Evolutionary conservation across 2,329 filamentous ascomycete species (phyloP).

Genomic region (Verticillium longisporum): DNA sequence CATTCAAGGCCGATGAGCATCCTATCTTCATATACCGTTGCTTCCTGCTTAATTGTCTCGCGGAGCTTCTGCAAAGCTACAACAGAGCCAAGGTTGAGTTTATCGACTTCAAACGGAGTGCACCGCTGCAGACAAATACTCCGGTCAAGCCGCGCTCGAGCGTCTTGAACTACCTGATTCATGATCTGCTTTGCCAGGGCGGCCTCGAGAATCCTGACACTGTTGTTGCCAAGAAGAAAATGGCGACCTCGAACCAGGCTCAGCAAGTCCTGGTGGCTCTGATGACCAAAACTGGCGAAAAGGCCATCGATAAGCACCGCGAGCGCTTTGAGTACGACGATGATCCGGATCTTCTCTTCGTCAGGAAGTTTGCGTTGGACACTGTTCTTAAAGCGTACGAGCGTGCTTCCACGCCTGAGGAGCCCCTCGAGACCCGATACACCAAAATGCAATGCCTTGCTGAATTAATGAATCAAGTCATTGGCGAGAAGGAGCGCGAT

Average conservation of each 20-base stretch:
- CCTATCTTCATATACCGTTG: conserved; percentile 95
- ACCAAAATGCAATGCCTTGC: conserved; percentile 79
- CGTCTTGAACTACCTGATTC: conserved; percentile 88
- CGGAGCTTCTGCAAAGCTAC: conserved; percentile 86
- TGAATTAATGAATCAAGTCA: conserved; percentile 88
- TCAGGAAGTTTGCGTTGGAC: conserved; percentile 91
- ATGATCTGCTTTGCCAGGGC: conserved; percentile 61
- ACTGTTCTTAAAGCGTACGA: conserved; percentile 89
- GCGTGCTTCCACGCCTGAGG: conserved; percentile 71
- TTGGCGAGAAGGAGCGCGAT: conserved; percentile 69
- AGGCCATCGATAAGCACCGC: conserved; percentile 48
- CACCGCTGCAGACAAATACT: conserved; percentile 74
- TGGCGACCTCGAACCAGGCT: conserved; percentile 77
- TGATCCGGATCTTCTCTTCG: conserved; percentile 79
- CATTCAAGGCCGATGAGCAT: conserved; percentile 88
- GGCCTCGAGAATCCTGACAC: conserved; percentile 66
- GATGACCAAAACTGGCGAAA: conserved; percentile 81
- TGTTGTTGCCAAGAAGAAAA: conserved; percentile 73
- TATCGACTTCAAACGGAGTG: conserved; percentile 95
- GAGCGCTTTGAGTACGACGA: conserved; percentile 63
- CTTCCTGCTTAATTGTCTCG: conserved; percentile 86
- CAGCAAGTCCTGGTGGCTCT: conserved; percentile 81
- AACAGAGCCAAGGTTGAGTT: conserved; percentile 96
- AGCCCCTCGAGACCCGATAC: conserved; percentile 80
- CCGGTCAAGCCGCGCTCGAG: conserved; percentile 91